Evolutionary conservation across 306 rosid genomes (phyloP).

Genomic region (Aeschynomene evenia): DNA sequence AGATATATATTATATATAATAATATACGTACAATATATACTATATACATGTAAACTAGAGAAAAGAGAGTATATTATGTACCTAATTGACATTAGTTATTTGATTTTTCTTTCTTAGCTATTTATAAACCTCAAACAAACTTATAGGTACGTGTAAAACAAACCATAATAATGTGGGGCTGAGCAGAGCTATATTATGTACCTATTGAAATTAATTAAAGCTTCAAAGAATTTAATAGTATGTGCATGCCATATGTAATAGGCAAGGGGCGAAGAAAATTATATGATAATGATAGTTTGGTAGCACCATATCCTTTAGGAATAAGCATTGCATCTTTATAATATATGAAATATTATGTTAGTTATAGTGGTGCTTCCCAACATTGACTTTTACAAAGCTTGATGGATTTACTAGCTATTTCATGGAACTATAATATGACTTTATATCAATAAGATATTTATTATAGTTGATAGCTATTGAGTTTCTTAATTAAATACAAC

Average conservation of each 20-base stretch:
- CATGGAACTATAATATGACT: too few relatives aligned
- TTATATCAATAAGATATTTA: too few relatives aligned
- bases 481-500: too few relatives aligned
- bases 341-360: background rate
- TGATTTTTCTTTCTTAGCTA: background rate
- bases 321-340: background rate
- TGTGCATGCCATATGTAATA: too few relatives aligned
- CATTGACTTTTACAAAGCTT: background rate
- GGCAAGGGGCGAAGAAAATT: background rate
- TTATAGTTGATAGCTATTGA: too few relatives aligned
- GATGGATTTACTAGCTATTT: background rate
- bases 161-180: background rate
- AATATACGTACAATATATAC: too few relatives aligned
- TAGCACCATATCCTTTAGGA: conserved; percentile 4
- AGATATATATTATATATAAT: too few relatives aligned
- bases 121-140: background rate
- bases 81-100: background rate
- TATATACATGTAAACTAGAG: too few relatives aligned
- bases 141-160: background rate
- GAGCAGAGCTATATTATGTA: background rate
- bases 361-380: background rate
- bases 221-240: background rate
- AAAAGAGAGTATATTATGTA: background rate
- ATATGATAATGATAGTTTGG: conserved; percentile 27
- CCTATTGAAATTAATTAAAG: background rate